Evolutionary conservation across 257 asterid genomes (phyloP).

Genomic region (Knoxia roxburghii): DNA sequence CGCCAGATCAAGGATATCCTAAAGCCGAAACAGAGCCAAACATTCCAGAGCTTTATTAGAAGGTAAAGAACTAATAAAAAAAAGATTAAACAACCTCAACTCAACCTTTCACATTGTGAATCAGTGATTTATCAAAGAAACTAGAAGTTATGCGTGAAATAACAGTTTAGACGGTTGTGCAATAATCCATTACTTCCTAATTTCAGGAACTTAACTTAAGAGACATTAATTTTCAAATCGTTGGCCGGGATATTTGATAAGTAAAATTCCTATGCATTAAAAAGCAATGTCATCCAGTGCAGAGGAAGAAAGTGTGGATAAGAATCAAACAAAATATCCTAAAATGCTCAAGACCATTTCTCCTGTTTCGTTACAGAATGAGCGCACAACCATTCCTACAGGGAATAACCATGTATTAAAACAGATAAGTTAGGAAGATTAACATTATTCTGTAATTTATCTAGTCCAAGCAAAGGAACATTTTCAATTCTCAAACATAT

Average conservation of each 20-base stretch:
- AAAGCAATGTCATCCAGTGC: background rate
- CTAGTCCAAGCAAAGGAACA: background rate
- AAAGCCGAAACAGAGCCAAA: conserved; percentile 22
- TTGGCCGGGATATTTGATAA: background rate
- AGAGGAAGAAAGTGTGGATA: background rate
- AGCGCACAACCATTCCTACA: background rate
- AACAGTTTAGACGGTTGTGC: background rate
- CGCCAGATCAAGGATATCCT: conserved; percentile 95
- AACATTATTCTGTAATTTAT: background rate
- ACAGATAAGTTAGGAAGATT: background rate
- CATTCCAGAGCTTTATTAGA: background rate
- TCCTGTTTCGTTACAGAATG: background rate
- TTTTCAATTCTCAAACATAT: background rate
- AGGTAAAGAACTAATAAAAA: too few species aligned
- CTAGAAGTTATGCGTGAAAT: background rate
- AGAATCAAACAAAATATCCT: background rate
- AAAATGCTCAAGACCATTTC: background rate
- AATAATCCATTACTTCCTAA: background rate
- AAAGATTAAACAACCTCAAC: conserved; percentile 1
- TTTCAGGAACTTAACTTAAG: background rate
- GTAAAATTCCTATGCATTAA: background rate
- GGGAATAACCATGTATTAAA: background rate
- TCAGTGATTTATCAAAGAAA: background rate
- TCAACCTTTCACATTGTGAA: background rate
- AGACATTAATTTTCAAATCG: background rate